Conservation (phyloP, 768 basidiomycete genomes). For the Rickenella mellea region DNA sequence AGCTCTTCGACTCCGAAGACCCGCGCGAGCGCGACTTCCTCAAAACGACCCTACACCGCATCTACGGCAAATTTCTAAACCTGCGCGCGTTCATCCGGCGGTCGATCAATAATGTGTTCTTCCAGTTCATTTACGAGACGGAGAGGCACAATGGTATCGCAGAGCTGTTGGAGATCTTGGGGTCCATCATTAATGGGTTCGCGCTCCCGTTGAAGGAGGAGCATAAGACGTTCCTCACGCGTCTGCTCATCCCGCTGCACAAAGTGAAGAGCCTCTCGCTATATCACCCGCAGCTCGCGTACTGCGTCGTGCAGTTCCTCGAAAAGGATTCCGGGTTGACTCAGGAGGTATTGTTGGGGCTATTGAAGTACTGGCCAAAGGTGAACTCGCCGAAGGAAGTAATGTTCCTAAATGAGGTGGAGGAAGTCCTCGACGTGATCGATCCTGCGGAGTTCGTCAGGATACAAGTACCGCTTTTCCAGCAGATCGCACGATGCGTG, state of each 20-base stretch:
- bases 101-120: constrained; percentile 99
- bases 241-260: constrained; percentile 90
- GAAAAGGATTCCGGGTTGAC: constrained; percentile 91
- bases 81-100: constrained; percentile 97
- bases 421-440: constrained; percentile 97
- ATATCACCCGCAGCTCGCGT: constrained; percentile 98
- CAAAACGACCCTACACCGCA: constrained; percentile 97
- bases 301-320: constrained; percentile 97
- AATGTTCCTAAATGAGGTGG: constrained; percentile 99
- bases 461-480: constrained; percentile 87
- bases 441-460: constrained; percentile 95
- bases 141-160: constrained; percentile 99
- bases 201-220: constrained; percentile 97
- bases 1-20: constrained; percentile 97
- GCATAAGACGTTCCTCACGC: constrained; percentile 94
- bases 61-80: constrained; percentile 99
- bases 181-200: constrained; percentile 99
- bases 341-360: constrained; percentile 91
- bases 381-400: constrained; percentile 99
- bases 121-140: constrained; percentile 97
- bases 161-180: constrained; percentile 93
- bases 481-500: constrained; percentile 92
- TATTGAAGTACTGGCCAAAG: constrained; percentile 98
- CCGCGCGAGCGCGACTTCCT: constrained; percentile 98
- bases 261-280: constrained; percentile 97